Base-by-base conservation (phyloP, 371 early-diverging fungal species). In the Rhizopus stolonifer region DNA sequence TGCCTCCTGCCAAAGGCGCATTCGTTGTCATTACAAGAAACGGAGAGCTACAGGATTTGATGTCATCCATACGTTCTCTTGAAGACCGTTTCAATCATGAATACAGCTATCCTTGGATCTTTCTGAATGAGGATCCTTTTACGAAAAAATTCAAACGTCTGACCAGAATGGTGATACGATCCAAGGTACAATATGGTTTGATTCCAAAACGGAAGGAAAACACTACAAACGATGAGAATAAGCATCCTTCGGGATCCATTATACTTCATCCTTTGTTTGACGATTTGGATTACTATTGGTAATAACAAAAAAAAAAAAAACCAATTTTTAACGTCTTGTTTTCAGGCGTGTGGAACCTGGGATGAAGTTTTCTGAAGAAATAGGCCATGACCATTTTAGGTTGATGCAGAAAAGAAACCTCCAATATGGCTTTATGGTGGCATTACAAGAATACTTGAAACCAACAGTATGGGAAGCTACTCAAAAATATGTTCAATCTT, bases 171-270 rank as follows among this genome's bases (percentile, higher is more conserved):
- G 59, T 77, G 55, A 82, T 82, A 21, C 76, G 66, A 1, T 80
- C 82, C 1, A 61, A 87, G 32, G 81, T 76, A 22, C 64, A 51
- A 10, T 73, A 75, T 55, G 78, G 78, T 2, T 60, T 65, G 13
- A 65, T 77, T 19, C 54, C 80, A 60, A 22, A 65, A n/a, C 84
- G 85, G 91, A 83, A 2, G 85, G 82, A 33, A 75, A 88, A 56
- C 84, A 89, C 13, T 98, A 98, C 65, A 84, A 94, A 33, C 92
- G n/a, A 96, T 66, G 96, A 97, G 97, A 97, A 97, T 65, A 77
- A 92, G 54, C 82, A 73, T 50, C 79, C 82, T 46, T 94, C 94
- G 2, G 96, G 97, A 1, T 86, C 90, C 61, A 92, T 98, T 60
- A 94, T 82, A 69, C 64, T 80, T 55, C 94, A 96, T 63, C 88